Evolutionary conservation across 805 yeast genomes (phyloP).

Genomic region (Wickerhamiella domercqiae): DNA sequence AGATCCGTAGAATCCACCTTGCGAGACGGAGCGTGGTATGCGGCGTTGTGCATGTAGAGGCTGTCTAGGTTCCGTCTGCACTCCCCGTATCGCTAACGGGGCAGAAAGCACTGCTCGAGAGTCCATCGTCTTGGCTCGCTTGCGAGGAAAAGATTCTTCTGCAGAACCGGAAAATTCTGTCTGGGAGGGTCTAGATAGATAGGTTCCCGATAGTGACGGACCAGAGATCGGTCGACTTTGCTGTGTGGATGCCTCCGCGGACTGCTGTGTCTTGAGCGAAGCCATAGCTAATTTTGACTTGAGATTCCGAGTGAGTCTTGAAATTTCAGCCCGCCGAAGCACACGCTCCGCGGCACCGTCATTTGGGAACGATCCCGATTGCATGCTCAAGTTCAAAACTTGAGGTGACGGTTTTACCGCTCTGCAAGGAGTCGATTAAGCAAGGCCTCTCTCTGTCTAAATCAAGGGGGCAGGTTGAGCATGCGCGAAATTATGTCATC

Average conservation of each 20-base stretch:
- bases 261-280: conserved; percentile 26
- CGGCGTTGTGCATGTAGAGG: not conserved
- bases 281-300: conserved; percentile 30
- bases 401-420: too few species aligned
- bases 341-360: conserved; percentile 24
- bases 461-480: too few species aligned
- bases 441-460: not conserved
- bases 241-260: conserved; percentile 2
- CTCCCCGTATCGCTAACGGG: not conserved
- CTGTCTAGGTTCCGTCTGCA: not conserved
- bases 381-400: too few species aligned
- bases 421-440: not conserved
- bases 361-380: not conserved
- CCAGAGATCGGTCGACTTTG: not conserved
- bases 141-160: conserved; percentile 4
- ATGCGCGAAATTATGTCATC: too few species aligned
- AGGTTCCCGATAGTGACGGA: not conserved
- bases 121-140: conserved; percentile 17
- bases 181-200: too few species aligned
- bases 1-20: too few species aligned
- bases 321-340: conserved; percentile 28
- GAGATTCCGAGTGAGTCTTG: conserved; percentile 28
- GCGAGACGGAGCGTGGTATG: not conserved
- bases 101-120: not conserved
- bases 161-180: too few species aligned